phyloP scores from a whole-genome alignment of 495 filamentous ascomycete species.

The Parathielavia hyrcaniae region DNA sequence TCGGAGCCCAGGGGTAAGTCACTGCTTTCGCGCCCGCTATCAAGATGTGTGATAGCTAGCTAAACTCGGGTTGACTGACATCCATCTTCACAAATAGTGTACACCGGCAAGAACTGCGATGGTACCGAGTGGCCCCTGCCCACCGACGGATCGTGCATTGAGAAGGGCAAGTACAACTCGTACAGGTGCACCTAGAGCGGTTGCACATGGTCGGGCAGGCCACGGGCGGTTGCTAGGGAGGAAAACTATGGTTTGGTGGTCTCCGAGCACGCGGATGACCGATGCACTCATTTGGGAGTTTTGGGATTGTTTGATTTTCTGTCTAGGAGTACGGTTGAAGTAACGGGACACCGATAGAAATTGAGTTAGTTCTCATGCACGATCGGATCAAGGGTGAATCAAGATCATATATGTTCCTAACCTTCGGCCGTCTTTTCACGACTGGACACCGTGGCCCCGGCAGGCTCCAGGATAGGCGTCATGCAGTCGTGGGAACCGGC shows the following conservation, averaged over 20 bases:
- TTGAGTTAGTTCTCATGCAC: no score
- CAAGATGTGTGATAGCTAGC: not conserved
- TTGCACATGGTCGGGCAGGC: not conserved
- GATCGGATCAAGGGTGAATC: no score
- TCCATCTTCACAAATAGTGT: not conserved
- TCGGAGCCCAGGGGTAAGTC: not conserved
- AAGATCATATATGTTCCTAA: no score
- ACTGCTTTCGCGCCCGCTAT: no score
- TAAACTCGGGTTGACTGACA: no score
- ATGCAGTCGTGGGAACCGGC: no score
- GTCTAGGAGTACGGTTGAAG: no score
- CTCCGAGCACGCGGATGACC: not conserved
- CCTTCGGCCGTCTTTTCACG: no score
- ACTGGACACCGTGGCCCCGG: no score
- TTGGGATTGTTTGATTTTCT: not conserved
- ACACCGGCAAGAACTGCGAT: not conserved
- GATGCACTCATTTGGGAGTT: not conserved
- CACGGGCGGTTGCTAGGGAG: not conserved
- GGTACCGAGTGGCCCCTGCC: not conserved
- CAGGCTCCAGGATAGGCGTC: no score
- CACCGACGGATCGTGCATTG: not conserved
- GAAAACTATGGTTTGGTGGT: not conserved
- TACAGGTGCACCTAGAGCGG: not conserved
- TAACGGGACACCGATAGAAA: no score
- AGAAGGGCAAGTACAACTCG: constrained; percentile 1